Conservation (phyloP, 495 filamentous ascomycete genomes). For the Penicillium pancosmium region DNA sequence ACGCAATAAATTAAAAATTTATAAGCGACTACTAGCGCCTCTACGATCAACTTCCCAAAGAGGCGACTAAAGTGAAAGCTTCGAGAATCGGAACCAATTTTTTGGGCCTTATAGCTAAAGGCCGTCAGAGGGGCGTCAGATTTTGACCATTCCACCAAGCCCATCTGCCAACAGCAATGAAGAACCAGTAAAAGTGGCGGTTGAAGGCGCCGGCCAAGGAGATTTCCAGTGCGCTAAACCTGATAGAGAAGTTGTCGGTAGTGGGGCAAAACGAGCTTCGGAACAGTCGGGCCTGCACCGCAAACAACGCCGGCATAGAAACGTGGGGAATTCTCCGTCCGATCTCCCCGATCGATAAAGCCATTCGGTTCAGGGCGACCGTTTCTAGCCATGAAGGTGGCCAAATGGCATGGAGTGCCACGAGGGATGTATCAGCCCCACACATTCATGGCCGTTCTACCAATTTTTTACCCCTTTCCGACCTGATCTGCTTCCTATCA, state of each 20-base stretch:
- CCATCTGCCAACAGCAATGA: neutral
- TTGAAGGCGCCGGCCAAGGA: slow-evolving; percentile 8
- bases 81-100: slow-evolving; percentile 4
- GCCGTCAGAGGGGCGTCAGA: neutral
- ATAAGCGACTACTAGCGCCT: slow-evolving; percentile 5
- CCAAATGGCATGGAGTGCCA: neutral
- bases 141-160: neutral
- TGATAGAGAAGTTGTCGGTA: slow-evolving; percentile 24
- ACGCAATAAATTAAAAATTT: slow-evolving; percentile 1
- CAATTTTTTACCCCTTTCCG: too few species aligned
- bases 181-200: slow-evolving; percentile 1
- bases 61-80: slow-evolving; percentile 6
- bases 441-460: too few species aligned
- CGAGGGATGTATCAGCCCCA: too few species aligned
- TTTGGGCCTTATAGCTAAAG: neutral
- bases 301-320: slow-evolving; percentile 4
- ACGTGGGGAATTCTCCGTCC: neutral
- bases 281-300: neutral
- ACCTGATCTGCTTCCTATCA: too few species aligned
- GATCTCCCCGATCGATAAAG: too few species aligned
- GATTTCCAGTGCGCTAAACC: slow-evolving; percentile 18
- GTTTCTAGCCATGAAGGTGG: neutral
- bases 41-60: slow-evolving; percentile 11
- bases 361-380: too few species aligned
- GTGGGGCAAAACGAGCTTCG: slow-evolving; percentile 16